These are phyloP conservation scores for Fusarium siculi DNA, from an alignment of 2,329 filamentous ascomycete genomes.

Conservation along the genomic window DNA sequence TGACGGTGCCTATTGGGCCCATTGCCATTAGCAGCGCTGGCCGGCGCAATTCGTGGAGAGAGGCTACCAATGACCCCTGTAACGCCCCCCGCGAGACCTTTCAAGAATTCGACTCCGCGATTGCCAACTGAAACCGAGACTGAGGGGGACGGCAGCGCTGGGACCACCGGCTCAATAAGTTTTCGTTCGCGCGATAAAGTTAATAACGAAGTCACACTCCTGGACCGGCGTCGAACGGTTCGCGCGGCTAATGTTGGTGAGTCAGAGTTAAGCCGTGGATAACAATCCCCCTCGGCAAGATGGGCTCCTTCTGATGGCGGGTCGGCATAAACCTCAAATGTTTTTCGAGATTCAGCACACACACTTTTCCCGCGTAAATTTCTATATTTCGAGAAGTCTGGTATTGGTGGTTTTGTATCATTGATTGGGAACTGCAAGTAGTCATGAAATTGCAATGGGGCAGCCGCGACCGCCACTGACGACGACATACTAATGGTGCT, in stretches of 20 bases:
- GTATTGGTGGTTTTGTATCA: constrained; percentile 29
- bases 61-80: constrained; percentile 37
- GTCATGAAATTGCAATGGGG: constrained; percentile 29
- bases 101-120: constrained; percentile 34
- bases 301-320: constrained; percentile 18
- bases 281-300: constrained; percentile 34
- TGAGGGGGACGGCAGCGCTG: constrained; percentile 15
- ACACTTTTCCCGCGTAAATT: constrained; percentile 50
- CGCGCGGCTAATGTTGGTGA: constrained; percentile 29
- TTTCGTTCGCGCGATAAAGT: constrained; percentile 13
- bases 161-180: constrained; percentile 5
- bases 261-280: constrained; percentile 41
- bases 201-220: constrained; percentile 39
- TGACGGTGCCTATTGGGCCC: constrained; percentile 24
- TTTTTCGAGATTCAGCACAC: constrained; percentile 41
- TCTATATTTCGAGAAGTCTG: constrained; percentile 47
- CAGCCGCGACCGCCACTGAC: constrained; percentile 16
- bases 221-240: constrained; percentile 39
- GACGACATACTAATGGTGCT: constrained; percentile 23
- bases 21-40: constrained; percentile 25
- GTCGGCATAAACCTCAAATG: constrained; percentile 46
- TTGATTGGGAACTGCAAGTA: constrained; percentile 20
- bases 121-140: constrained; percentile 34
- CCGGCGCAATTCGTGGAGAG: constrained; percentile 29
- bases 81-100: constrained; percentile 27